Base-by-base conservation (phyloP, 2,329 filamentous ascomycete genomes). In the Trichoderma gracile region DNA sequence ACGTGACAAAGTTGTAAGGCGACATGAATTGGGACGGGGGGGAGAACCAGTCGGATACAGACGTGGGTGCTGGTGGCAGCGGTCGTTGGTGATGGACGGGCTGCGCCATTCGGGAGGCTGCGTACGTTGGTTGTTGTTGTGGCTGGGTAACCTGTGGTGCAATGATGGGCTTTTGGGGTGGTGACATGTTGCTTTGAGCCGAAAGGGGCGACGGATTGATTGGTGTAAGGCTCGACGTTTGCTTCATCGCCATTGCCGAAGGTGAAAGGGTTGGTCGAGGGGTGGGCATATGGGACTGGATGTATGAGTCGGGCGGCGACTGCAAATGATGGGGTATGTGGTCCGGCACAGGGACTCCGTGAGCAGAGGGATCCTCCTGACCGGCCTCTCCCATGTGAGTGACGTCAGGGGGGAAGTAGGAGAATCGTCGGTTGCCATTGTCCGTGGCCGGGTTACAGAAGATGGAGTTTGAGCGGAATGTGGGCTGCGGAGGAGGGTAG, bases 391-490 rank as follows among this genome's bases (percentile, higher is more conserved):
- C 71, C 14, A 72, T 67, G 19, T 78, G 74, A 33, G 71, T 71
- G 12, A 78, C 76, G 21, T 88, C 86, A 1, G 86, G 86, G 10
- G 87, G 85, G 68, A 88, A 88, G 69, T 88, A 86, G 17, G 86
- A 88, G 67, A 87, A 86, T 8, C 86, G 79, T 23, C 86, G 81
- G 8, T 86, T 85, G 46, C 78, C 80, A 9, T 77, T 77, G 66
- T 86, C 84, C 5, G 79, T 81, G 1, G 82, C 80, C 6, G 86
- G 86, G 64, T 84, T 85, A 68, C 82, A 78, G 73, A 89, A 89
- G 66, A 89, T 89, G 1, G 87, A 89, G 71, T 87, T 87, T 10
- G 86, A 88, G 60, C 87, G 81, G 74, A 89, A 89, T 3, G 80
- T 82, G 1, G 80, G 86, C 50, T 82, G 85, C 46, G 77, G 69